These are phyloP conservation scores for Incumbomyces delicatus DNA, from an alignment of 2,329 filamentous ascomycete genomes.

Conservation along the genomic window DNA sequence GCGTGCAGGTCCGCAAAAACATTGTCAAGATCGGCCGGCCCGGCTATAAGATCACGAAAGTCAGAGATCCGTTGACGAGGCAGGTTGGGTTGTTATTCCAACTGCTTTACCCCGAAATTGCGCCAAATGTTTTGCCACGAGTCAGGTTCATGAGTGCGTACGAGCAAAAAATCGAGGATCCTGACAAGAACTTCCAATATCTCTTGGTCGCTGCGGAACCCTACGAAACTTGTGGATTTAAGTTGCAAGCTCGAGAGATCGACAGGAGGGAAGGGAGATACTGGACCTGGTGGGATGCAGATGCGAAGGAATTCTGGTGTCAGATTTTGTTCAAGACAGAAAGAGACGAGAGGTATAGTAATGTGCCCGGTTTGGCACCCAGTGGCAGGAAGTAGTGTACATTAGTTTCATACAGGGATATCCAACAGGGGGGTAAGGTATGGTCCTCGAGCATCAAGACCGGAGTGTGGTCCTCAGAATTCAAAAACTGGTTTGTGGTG, in stretches of 20 bases:
- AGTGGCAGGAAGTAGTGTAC: slow-evolving; percentile 24
- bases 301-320: slow-evolving; percentile 94
- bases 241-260: slow-evolving; percentile 85
- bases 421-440: not conserved
- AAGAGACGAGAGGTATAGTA: slow-evolving; percentile 76
- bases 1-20: slow-evolving; percentile 67
- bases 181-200: slow-evolving; percentile 91
- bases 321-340: slow-evolving; percentile 98
- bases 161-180: slow-evolving; percentile 89
- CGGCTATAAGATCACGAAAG: slow-evolving; percentile 96
- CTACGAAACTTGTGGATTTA: slow-evolving; percentile 95
- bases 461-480: not conserved
- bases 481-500: not conserved
- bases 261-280: slow-evolving; percentile 80
- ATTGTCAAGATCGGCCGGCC: slow-evolving; percentile 90
- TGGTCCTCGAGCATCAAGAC: not conserved
- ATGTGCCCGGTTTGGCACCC: slow-evolving; percentile 55
- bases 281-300: slow-evolving; percentile 91
- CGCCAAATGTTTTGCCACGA: slow-evolving; percentile 62
- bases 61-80: slow-evolving; percentile 74
- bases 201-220: slow-evolving; percentile 90
- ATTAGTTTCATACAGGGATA: not conserved
- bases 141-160: slow-evolving; percentile 97
- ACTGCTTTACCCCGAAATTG: slow-evolving; percentile 88
- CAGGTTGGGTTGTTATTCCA: slow-evolving; percentile 93